Evolutionary conservation across 164 flowering plant species (phyloP).

Genomic region (Echeveria elegans): DNA sequence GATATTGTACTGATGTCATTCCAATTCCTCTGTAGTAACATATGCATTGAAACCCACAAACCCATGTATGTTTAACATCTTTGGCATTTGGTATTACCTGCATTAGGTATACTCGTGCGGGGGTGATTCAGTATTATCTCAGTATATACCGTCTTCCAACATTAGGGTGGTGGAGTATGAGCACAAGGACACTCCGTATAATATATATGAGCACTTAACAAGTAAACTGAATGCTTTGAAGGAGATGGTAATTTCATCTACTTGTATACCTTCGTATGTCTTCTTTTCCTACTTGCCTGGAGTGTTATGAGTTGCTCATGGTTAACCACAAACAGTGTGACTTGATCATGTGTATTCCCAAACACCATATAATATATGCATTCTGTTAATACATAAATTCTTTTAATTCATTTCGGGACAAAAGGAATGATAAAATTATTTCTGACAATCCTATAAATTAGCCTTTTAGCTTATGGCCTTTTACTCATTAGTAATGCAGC

Average conservation of each 20-base stretch:
- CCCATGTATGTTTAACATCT: not conserved
- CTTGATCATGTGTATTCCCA: not conserved
- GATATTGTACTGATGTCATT: too few relatives aligned
- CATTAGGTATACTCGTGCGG: constrained; percentile 51
- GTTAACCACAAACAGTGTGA: not conserved
- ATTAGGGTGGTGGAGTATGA: constrained; percentile 34
- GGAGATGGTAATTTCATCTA: constrained; percentile 27
- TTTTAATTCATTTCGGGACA: too few relatives aligned
- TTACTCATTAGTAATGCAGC: too few relatives aligned
- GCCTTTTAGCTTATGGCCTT: too few relatives aligned
- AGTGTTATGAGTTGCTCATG: not conserved
- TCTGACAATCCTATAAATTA: too few relatives aligned
- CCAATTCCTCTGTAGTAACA: not conserved
- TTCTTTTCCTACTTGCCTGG: too few relatives aligned
- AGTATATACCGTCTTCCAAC: constrained; percentile 39
- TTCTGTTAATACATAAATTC: not conserved
- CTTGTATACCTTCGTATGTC: not conserved
- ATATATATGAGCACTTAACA: constrained; percentile 11
- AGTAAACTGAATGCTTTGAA: constrained; percentile 17
- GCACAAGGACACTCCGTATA: constrained; percentile 23
- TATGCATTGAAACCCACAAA: not conserved
- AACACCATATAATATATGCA: not conserved
- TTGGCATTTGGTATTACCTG: not conserved
- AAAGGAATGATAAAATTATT: too few relatives aligned
- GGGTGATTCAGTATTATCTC: constrained; percentile 47